These are phyloP conservation scores for Emmonsiellopsis sp. DNA, from an alignment of 2,329 filamentous ascomycete species.

Conservation along the genomic window DNA sequence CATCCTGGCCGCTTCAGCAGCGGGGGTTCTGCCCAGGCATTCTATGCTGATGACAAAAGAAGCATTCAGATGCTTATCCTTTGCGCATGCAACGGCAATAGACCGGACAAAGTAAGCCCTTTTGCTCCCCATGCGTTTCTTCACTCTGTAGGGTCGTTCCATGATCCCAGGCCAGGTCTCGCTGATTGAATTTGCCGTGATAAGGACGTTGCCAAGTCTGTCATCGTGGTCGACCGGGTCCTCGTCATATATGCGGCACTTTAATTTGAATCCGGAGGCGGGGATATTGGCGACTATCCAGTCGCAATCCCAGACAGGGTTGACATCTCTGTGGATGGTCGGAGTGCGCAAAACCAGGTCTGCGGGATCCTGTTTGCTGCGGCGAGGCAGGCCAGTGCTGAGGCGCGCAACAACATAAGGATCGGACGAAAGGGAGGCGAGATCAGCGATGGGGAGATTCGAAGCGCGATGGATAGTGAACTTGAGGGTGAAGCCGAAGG, in stretches of 20 bases:
- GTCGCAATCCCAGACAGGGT: slow-evolving; percentile 72
- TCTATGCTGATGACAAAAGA: slow-evolving; percentile 63
- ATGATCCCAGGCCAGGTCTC: slow-evolving; percentile 61
- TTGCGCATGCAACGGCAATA: slow-evolving; percentile 53
- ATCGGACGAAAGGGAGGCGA: slow-evolving; percentile 68
- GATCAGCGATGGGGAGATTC: slow-evolving; percentile 75
- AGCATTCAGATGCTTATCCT: slow-evolving; percentile 58
- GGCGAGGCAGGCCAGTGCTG: slow-evolving; percentile 55
- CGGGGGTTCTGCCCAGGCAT: slow-evolving; percentile 64
- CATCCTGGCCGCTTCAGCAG: slow-evolving; percentile 53
- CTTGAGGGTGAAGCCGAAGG: slow-evolving; percentile 72
- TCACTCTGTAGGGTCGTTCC: slow-evolving; percentile 58
- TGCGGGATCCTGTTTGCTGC: slow-evolving; percentile 75
- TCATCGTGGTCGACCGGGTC: slow-evolving; percentile 81
- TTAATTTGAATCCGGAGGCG: slow-evolving; percentile 67
- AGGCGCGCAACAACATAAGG: slow-evolving; percentile 75
- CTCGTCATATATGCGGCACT: slow-evolving; percentile 82
- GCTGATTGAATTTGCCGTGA: slow-evolving; percentile 51
- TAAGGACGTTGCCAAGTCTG: slow-evolving; percentile 73
- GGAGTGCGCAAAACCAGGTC: slow-evolving; percentile 63
- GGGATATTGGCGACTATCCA: slow-evolving; percentile 89
- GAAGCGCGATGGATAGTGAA: slow-evolving; percentile 74
- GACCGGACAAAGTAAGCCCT: slow-evolving; percentile 70
- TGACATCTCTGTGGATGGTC: slow-evolving; percentile 60
- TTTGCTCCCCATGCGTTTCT: slow-evolving; percentile 74